Conservation (phyloP, 306 rosid genomes). For the Benincasa hispida region DNA sequence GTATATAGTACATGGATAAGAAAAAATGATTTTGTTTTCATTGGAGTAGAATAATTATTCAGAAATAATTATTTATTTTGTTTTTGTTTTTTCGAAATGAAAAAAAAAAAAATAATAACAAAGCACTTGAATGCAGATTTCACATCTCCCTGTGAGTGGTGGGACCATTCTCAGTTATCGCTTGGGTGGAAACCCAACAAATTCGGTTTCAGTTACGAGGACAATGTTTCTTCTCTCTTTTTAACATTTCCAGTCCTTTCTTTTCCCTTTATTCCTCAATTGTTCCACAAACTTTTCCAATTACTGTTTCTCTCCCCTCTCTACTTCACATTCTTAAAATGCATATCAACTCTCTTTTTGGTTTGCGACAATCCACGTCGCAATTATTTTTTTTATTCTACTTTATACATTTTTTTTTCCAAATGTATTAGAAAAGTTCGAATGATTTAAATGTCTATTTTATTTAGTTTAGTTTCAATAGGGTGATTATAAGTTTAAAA, state of each 20-base stretch:
- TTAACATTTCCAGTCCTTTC: background rate
- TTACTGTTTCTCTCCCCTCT: background rate
- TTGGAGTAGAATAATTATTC: no score
- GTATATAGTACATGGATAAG: no score
- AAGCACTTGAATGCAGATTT: background rate
- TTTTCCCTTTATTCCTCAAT: slow-evolving; percentile 5
- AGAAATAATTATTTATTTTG: no score
- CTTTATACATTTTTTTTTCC: no score
- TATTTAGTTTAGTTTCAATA: no score
- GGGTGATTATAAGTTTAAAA: no score
- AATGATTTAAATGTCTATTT: no score
- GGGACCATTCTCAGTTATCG: slow-evolving; percentile 4
- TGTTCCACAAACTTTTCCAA: background rate
- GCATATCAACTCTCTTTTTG: no score
- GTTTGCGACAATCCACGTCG: background rate
- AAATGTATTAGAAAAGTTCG: no score
- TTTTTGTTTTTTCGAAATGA: background rate
- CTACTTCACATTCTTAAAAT: background rate
- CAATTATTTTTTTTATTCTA: background rate
- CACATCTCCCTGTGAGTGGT: slow-evolving; percentile 21
- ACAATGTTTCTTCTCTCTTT: background rate
- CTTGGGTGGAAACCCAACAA: slow-evolving; percentile 12
- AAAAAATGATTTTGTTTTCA: no score
- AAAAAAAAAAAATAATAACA: background rate
- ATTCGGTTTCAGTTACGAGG: slow-evolving; percentile 23